These are phyloP conservation scores for Podaxis carcinomalis DNA, from an alignment of 768 basidiomycete genomes.

Conservation along the genomic window DNA sequence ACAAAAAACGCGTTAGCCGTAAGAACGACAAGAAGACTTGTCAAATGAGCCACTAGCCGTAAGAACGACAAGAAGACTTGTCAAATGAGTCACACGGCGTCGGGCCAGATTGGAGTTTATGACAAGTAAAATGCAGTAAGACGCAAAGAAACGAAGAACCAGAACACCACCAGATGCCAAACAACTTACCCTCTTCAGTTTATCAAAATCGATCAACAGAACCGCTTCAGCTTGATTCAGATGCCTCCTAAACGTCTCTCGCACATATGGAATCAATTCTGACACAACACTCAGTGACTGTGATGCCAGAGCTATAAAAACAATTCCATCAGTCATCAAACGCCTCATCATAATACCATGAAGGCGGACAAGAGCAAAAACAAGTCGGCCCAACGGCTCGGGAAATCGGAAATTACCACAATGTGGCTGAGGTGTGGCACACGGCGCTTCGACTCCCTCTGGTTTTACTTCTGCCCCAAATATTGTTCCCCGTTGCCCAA, in stretches of 20 bases:
- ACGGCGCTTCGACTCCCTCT: neutral
- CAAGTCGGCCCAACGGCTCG: neutral
- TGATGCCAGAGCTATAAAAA: conserved; percentile 76
- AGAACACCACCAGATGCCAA: neutral
- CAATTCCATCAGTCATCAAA: neutral
- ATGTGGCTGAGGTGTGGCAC: neutral
- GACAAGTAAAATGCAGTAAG: conserved; percentile 3
- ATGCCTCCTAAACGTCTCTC: conserved; percentile 92
- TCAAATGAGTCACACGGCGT: neutral
- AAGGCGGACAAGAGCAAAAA: neutral
- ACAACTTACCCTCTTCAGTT: conserved; percentile 81
- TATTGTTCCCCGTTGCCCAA: too few relatives aligned
- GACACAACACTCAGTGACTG: conserved; percentile 95
- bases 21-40: neutral
- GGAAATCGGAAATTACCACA: neutral
- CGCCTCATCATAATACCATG: neutral
- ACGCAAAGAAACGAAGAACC: conserved; percentile 5
- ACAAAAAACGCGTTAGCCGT: neutral
- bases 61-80: neutral
- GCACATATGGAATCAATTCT: conserved; percentile 90
- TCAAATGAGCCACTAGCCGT: neutral
- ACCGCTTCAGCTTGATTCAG: conserved; percentile 93
- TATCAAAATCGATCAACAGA: conserved; percentile 97
- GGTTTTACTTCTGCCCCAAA: neutral
- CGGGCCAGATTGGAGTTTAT: neutral